Percentiles rank a stretch among this genome's conserved stretches.
These are phyloP conservation scores for Blastomyces gilchristii DNA, from an alignment of 2,329 filamentous ascomycete species.

Conservation along the genomic window DNA sequence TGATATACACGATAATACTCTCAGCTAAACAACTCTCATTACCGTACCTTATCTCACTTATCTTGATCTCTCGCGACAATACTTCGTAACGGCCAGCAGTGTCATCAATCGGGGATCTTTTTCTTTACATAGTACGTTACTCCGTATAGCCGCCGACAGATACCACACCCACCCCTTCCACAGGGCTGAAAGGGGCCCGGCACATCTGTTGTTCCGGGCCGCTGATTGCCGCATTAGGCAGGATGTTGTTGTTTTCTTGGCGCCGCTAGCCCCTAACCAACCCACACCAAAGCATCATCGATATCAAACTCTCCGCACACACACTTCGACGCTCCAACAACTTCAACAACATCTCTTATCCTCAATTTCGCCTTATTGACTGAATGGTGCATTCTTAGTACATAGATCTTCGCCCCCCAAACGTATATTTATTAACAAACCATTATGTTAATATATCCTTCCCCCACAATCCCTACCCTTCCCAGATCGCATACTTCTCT, in stretches of 20 bases:
- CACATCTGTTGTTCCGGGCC: neutral
- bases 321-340: neutral
- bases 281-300: neutral
- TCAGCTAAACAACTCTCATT: neutral
- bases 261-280: neutral
- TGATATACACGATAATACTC: neutral
- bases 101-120: neutral
- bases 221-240: constrained; percentile 1
- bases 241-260: constrained; percentile 10
- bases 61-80: neutral
- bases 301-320: neutral
- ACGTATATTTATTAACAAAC: neutral
- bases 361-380: neutral
- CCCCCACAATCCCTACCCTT: neutral
- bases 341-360: neutral
- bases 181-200: neutral
- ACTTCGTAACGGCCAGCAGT: too few species aligned
- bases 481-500: neutral
- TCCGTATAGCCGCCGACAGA: neutral
- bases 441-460: constrained; percentile 4
- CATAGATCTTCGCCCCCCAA: neutral
- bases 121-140: neutral
- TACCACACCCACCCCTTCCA: too few species aligned
- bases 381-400: neutral
- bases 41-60: neutral